Evolutionary conservation across 306 rosid genomes (phyloP).

Genomic region (Lotus japonicus): DNA sequence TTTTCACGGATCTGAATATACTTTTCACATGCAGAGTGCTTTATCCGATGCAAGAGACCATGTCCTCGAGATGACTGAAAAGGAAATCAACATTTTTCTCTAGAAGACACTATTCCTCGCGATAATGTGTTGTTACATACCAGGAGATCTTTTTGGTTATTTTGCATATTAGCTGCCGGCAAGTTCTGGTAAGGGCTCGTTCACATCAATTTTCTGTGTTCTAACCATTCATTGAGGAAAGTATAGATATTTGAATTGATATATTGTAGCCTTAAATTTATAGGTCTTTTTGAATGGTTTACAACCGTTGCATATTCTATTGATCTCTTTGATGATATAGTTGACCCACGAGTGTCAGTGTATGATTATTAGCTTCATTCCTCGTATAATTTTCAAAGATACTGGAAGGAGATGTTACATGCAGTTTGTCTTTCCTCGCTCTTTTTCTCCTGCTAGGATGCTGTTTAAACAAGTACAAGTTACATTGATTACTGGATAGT

Average conservation of each 20-base stretch:
- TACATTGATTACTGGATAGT: no score
- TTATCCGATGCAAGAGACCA: conserved; percentile 93
- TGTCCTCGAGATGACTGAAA: conserved; percentile 91
- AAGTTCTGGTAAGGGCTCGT: conserved; percentile 28
- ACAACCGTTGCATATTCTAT: neutral
- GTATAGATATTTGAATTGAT: conserved; percentile 31
- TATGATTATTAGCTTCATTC: no score
- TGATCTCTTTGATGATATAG: neutral
- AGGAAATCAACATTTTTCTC: conserved; percentile 74
- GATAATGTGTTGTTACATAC: conserved; percentile 10
- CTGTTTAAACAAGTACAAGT: no score
- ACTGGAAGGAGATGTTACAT: no score
- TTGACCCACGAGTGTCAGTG: no score
- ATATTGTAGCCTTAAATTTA: neutral
- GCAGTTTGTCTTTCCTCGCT: no score
- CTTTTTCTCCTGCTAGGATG: no score
- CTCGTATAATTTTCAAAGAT: no score
- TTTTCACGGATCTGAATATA: conserved; percentile 1
- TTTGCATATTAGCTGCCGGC: conserved; percentile 27
- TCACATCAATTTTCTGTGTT: conserved; percentile 37
- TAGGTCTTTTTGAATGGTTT: neutral
- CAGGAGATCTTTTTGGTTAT: neutral
- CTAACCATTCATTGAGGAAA: conserved; percentile 27
- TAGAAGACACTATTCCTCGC: conserved; percentile 24
- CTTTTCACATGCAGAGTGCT: conserved; percentile 58